Percentiles rank a stretch among this genome's conserved stretches.
phyloP scores from a whole-genome alignment of 78 protist genomes.

The Mantamonas sphyraenae region DNA sequence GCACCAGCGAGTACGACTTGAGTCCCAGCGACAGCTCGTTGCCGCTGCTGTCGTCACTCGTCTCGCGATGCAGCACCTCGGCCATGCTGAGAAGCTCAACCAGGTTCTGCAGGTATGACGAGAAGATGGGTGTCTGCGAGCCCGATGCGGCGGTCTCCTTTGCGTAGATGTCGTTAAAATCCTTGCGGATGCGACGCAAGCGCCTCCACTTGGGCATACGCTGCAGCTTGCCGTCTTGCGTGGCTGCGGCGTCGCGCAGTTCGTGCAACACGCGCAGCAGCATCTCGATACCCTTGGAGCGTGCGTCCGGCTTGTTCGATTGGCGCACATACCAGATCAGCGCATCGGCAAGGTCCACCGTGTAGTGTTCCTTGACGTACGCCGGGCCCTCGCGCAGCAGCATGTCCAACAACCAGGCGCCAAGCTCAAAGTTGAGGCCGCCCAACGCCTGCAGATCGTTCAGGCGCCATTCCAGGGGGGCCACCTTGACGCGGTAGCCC shows the following conservation, averaged over 20 bases:
- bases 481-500: neutral
- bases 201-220: no score
- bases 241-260: no score
- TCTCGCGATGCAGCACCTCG: neutral
- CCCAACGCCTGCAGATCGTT: neutral
- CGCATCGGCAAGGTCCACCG: neutral
- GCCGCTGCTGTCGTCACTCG: neutral
- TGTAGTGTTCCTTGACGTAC: neutral
- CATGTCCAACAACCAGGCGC: neutral
- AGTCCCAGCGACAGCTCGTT: no score
- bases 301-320: neutral
- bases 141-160: neutral
- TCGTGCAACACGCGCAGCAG: neutral
- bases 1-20: no score
- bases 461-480: neutral
- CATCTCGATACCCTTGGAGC: neutral
- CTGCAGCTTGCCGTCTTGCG: neutral
- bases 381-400: no score
- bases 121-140: neutral
- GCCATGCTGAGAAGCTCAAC: conserved; percentile 1
- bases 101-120: neutral
- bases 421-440: neutral
- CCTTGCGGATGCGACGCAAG: no score
- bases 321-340: neutral
- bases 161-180: neutral